Percentiles rank a stretch among this genome's conserved stretches.
phyloP scores from a whole-genome alignment of 176 grass and related monocot genomes.

The Musa beccarii region DNA sequence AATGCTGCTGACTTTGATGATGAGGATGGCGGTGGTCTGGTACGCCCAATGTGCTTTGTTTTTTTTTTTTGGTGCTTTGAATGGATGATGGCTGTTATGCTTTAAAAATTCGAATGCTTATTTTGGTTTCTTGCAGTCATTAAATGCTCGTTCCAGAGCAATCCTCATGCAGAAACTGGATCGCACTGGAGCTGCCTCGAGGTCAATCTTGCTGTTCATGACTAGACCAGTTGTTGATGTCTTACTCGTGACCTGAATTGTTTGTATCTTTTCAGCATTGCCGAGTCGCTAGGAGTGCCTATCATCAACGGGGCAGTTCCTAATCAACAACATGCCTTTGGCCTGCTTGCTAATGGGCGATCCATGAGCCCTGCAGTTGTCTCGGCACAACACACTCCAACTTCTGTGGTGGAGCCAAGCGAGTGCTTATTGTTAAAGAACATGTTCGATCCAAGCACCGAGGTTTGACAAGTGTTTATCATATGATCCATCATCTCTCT shows the following conservation, averaged over 20 bases:
- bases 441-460: constrained; percentile 20
- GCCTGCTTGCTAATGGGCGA: not conserved
- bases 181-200: constrained; percentile 10
- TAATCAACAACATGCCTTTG: not conserved
- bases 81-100: not conserved
- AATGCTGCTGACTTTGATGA: constrained; percentile 20
- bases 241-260: not conserved
- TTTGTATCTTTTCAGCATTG: not conserved
- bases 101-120: not conserved
- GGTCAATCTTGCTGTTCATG: not conserved
- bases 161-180: constrained; percentile 20
- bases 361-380: not conserved
- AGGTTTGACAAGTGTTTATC: not conserved
- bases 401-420: not conserved
- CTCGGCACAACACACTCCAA: not conserved
- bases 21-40: constrained; percentile 19
- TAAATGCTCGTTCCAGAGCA: constrained; percentile 23
- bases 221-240: not conserved
- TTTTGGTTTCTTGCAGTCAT: not conserved
- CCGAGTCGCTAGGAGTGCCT: constrained; percentile 15
- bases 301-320: constrained; percentile 13
- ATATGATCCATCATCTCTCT: not conserved
- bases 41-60: not conserved
- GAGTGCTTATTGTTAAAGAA: constrained; percentile 21
- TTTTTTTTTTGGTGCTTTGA: not conserved